These are phyloP conservation scores for Solanum arcanum DNA, from an alignment of 257 asterid genomes.

Conservation along the genomic window DNA sequence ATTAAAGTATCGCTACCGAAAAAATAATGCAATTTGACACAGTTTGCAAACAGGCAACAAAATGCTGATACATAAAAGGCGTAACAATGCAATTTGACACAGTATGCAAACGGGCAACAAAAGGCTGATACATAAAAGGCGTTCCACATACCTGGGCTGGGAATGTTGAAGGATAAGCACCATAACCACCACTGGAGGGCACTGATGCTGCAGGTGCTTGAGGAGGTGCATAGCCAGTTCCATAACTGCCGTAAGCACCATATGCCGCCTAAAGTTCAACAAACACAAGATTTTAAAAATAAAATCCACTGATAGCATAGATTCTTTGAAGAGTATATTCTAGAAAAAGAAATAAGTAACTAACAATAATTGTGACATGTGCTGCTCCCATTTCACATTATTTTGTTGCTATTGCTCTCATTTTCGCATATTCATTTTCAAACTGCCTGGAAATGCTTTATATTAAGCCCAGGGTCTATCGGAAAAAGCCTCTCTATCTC, in stretches of 20 bases:
- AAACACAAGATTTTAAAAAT: neutral
- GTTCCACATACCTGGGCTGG: constrained; percentile 51
- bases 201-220: constrained; percentile 67
- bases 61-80: neutral
- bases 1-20: neutral
- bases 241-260: constrained; percentile 59
- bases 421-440: neutral
- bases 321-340: neutral
- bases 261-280: constrained; percentile 47
- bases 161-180: constrained; percentile 72
- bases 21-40: neutral
- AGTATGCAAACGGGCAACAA: neutral
- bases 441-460: neutral
- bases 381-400: neutral
- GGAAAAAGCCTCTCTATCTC: neutral
- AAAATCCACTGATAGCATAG: neutral
- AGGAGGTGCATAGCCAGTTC: constrained; percentile 48
- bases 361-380: neutral
- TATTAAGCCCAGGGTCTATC: neutral
- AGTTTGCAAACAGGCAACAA: neutral
- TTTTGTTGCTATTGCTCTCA: neutral
- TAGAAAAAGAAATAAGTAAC: neutral
- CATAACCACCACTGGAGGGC: constrained; percentile 72
- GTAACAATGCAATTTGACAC: neutral
- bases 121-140: neutral